Percentiles rank a stretch among this genome's conserved stretches.
These are phyloP conservation scores for Stephanodiscus triporus DNA, from an alignment of 108 stramenopile genomes.

Conservation along the genomic window DNA sequence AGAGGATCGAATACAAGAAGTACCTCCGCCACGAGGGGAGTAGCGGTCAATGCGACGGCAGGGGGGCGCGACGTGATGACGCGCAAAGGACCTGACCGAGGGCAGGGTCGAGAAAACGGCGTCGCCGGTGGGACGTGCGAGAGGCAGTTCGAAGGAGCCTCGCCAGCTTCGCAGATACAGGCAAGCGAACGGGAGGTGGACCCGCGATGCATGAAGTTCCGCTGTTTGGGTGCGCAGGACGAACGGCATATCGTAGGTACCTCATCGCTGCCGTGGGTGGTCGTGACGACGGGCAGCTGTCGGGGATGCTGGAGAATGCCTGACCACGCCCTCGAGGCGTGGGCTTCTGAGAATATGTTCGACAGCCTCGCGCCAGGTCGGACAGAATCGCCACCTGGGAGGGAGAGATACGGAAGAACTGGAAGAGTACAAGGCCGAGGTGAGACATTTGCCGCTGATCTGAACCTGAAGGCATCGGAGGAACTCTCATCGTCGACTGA, in stretches of 20 bases:
- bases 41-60: neutral
- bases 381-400: conserved; percentile 47
- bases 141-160: conserved; percentile 32
- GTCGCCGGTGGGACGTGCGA: conserved; percentile 44
- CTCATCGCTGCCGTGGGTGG: neutral
- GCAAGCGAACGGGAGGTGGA: conserved; percentile 19
- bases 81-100: too few species aligned
- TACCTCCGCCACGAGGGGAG: neutral
- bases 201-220: conserved; percentile 33
- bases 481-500: neutral
- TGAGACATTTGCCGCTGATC: conserved; percentile 17
- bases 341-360: conserved; percentile 41
- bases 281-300: conserved; percentile 4
- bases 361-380: conserved; percentile 28
- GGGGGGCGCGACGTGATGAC: too few species aligned
- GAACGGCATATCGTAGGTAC: conserved; percentile 30
- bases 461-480: neutral
- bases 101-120: conserved; percentile 23
- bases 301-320: conserved; percentile 17
- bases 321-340: conserved; percentile 42
- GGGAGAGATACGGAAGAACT: conserved; percentile 54
- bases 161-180: conserved; percentile 25
- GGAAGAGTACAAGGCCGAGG: conserved; percentile 17
- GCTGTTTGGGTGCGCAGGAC: conserved; percentile 24
- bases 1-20: conserved; percentile 43